A percentile compares a stretch with the other conserved stretches of the same genome.
Conservation (phyloP, 306 rosid species). For the Rosa chinensis region DNA sequence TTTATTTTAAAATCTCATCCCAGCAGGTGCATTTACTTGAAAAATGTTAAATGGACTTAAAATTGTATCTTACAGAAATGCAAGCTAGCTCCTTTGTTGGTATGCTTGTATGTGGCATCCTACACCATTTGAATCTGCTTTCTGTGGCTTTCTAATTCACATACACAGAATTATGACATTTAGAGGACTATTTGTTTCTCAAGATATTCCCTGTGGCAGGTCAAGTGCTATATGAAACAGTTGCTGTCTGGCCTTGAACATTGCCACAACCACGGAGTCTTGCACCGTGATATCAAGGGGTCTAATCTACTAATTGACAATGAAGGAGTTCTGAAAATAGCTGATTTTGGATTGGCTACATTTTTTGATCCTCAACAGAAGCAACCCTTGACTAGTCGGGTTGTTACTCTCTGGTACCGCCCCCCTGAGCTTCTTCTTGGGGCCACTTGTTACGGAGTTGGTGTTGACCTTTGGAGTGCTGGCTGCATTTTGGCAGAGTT, state of each 20-base stretch:
- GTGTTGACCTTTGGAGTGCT: conserved; percentile 91
- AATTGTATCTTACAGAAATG: background rate
- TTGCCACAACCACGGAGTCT: conserved; percentile 80
- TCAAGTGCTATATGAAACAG: conserved; percentile 91
- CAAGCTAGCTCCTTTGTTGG: background rate
- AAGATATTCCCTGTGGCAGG: conserved; percentile 49
- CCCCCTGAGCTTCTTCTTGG: conserved; percentile 97
- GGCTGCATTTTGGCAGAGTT: conserved; percentile 95
- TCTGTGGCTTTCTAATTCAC: background rate
- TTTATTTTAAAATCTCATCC: background rate
- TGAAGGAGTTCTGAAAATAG: conserved; percentile 89
- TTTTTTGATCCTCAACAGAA: conserved; percentile 59
- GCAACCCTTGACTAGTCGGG: conserved; percentile 88
- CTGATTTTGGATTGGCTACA: conserved; percentile 91
- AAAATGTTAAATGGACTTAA: background rate
- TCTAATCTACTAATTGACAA: conserved; percentile 88
- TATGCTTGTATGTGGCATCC: background rate
- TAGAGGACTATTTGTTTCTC: conserved; percentile 43
- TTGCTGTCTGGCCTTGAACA: conserved; percentile 94
- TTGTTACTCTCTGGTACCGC: conserved; percentile 94
- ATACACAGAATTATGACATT: conserved; percentile 4
- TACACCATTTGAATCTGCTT: conserved; percentile 4
- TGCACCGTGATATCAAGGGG: conserved; percentile 96
- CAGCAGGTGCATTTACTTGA: background rate
- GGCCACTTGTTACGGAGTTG: conserved; percentile 65